Evolutionary conservation across 2,329 filamentous ascomycete species (phyloP), one percentile per base, ranked within the genome.

Genomic region (Diaporthe australafricana): DNA sequence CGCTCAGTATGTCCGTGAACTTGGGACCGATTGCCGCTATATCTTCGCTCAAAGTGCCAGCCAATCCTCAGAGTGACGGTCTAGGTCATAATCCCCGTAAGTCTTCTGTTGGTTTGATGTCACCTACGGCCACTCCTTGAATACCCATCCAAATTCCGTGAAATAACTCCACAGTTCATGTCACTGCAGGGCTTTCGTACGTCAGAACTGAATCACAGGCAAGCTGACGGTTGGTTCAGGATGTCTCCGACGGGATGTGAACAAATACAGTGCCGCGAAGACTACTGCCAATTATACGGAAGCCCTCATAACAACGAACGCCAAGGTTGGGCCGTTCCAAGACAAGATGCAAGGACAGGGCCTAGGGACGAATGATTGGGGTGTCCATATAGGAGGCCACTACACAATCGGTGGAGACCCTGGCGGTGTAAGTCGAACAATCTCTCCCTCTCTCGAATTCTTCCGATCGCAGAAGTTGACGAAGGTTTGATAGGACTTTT

Each of bases 401-500:
- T 65, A 65, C 30, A 65, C 60, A 7, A 50, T 65, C 32, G 60
- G 60, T 11, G 60, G 60, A 1, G 60, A 65, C 45, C 60, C 60
- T 25, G 60, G 42, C 38, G 60, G 60, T 25, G 60, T 65, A 50
- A 6, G 60, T 65, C 17, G 35, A 25, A 27, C 30, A 22, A 25
- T 17, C 20, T 16, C 35, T 20, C 12, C 30, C 1, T 22, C 22
- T 22, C 17, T 12, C 11, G 12, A 20, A 27, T 7, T n/a, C 17
- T 22, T 11, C 8, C 3, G 7, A 11, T 9, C 1, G 12, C 22
- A 65, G 20, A 38, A 48, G 14, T 30, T 65, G 45, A 65, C 32
- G n/a, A n/a, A 22, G 17, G 0, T 6, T 22, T n/a, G 32, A 38
- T n/a, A 65, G 60, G 81, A 83, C 74, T 73, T 78, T 3, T 77